Conservation (phyloP, 1,284 basidiomycete species). For the Abortiporus biennis region DNA sequence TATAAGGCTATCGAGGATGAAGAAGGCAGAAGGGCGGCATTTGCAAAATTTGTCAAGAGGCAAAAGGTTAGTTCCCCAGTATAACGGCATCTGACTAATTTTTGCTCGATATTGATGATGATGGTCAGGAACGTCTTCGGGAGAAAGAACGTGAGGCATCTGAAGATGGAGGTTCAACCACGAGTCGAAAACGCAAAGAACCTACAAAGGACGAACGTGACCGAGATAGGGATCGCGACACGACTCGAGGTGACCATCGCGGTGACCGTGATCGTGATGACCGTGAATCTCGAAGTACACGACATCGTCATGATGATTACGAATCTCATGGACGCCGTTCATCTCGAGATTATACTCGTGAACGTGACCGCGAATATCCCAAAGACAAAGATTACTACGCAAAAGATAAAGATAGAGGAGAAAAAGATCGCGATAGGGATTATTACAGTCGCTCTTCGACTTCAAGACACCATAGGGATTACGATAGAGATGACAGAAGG, state of each 20-base stretch:
- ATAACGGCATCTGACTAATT: conserved; percentile 2
- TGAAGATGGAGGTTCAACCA: conserved; percentile 73
- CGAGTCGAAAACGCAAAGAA: conserved; percentile 72
- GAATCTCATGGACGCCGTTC: conserved; percentile 18
- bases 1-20: conserved; percentile 82
- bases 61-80: conserved; percentile 55
- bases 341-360: conserved; percentile 21
- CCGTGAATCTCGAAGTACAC: conserved; percentile 18
- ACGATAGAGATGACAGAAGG: conserved; percentile 39
- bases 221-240: conserved; percentile 37
- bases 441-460: conserved; percentile 21
- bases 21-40: conserved; percentile 73
- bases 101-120: too few species aligned
- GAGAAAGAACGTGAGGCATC: conserved; percentile 71
- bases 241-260: conserved; percentile 33
- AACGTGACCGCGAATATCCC: conserved; percentile 6
- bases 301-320: conserved; percentile 21
- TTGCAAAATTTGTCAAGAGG: conserved; percentile 79
- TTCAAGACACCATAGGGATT: conserved; percentile 36
- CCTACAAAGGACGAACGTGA: conserved; percentile 42
- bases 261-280: conserved; percentile 30
- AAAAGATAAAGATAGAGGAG: conserved; percentile 30
- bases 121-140: conserved; percentile 67
- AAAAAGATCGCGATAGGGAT: conserved; percentile 27
- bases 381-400: conserved; percentile 16